Evolutionary conservation across 2,329 filamentous ascomycete species (phyloP).

Genomic region (Keithomyces neogunnii): DNA sequence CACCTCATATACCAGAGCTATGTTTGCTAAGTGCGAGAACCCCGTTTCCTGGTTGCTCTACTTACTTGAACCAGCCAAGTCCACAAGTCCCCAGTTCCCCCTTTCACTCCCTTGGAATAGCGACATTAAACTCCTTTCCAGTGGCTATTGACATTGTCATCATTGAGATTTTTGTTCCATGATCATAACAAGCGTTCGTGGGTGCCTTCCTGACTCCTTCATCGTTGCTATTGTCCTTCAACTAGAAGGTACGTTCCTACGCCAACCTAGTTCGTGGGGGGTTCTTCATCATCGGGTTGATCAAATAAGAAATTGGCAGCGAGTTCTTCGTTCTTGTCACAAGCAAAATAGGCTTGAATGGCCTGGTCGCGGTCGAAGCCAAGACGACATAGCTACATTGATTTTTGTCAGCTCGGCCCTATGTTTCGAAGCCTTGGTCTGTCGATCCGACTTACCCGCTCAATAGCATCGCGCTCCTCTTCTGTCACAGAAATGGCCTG

Average conservation of each 20-base stretch:
- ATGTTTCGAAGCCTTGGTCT: too few species aligned
- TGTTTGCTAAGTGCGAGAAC: not conserved
- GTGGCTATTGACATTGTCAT: not conserved
- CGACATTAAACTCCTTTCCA: not conserved
- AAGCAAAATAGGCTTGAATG: conserved; percentile 97
- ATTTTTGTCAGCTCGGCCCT: not conserved
- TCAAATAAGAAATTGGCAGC: conserved; percentile 98
- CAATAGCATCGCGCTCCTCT: conserved; percentile 94
- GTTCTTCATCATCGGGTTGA: conserved; percentile 79
- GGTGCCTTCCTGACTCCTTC: not conserved
- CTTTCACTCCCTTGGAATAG: not conserved
- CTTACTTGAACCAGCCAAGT: not conserved
- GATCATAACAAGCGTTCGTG: conserved; percentile 4
- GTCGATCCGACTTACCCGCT: conserved; percentile 55
- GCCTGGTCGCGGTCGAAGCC: conserved; percentile 90
- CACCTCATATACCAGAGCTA: not conserved
- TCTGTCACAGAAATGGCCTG: conserved; percentile 88
- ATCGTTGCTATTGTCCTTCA: not conserved
- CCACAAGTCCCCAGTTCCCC: not conserved
- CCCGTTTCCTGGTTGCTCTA: not conserved
- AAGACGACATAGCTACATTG: conserved; percentile 69
- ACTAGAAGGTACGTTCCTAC: not conserved
- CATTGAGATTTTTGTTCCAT: conserved; percentile 3
- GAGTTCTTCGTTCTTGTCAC: conserved; percentile 98
- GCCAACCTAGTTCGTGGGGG: conserved; percentile 32